Evolutionary conservation across 305 asterid genomes (phyloP).

Genomic region (Fraxinus ornus): DNA sequence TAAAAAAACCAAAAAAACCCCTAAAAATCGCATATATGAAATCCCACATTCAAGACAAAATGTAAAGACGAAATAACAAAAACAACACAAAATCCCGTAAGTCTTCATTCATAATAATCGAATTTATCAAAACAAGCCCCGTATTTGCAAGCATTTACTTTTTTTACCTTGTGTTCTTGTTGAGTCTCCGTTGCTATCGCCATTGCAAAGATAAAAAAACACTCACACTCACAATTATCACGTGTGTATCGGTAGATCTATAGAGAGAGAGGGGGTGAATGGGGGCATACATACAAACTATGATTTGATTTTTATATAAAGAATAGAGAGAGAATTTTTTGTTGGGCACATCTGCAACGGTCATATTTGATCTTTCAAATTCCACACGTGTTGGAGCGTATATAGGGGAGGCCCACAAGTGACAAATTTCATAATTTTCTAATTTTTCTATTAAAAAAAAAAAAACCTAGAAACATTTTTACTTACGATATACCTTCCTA

Average conservation of each 20-base stretch:
- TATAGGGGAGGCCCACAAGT: neutral
- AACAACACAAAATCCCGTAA: neutral
- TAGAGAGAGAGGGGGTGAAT: conserved; percentile 4
- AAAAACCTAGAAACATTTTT: too few relatives aligned
- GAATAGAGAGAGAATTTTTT: neutral
- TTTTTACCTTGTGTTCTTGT: conserved; percentile 54
- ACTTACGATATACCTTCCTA: too few relatives aligned
- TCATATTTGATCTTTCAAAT: neutral
- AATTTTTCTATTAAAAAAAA: too few relatives aligned
- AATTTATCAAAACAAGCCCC: neutral
- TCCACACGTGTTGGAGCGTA: neutral
- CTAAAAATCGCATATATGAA: neutral
- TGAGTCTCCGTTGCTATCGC: conserved; percentile 65
- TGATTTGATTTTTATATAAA: neutral
- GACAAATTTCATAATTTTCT: neutral
- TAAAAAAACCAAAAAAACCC: neutral
- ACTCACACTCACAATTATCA: conserved; percentile 25
- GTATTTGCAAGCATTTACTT: neutral
- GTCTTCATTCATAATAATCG: neutral
- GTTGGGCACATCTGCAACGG: neutral
- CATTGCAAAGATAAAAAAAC: conserved; percentile 36
- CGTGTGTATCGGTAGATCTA: neutral
- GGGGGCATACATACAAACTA: neutral
- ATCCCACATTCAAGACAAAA: neutral
- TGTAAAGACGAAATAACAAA: neutral